These are phyloP conservation scores for Chaetomium tenue DNA, from an alignment of 495 filamentous ascomycete genomes.

Conservation along the genomic window DNA sequence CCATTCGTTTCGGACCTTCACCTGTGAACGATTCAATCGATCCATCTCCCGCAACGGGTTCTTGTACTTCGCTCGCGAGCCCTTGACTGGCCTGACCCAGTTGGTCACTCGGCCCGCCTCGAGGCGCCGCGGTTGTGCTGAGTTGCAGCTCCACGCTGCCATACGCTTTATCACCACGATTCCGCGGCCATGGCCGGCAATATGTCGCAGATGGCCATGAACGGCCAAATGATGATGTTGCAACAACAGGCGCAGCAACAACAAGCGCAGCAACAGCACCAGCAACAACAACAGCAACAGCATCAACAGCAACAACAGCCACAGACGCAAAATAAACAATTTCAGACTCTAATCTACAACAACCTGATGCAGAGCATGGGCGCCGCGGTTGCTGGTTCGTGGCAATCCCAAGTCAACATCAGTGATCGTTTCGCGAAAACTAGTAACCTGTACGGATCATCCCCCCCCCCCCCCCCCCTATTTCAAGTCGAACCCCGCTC, in stretches of 20 bases:
- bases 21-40: not conserved
- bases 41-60: not conserved
- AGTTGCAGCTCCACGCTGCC: not conserved
- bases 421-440: slow-evolving; percentile 37
- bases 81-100: not conserved
- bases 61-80: not conserved
- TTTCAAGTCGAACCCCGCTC: not conserved
- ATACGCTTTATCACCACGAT: slow-evolving; percentile 3
- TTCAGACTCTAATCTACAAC: slow-evolving; percentile 17
- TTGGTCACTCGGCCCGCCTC: slow-evolving; percentile 9
- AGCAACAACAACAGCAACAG: slow-evolving; percentile 28
- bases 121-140: not conserved
- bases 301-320: slow-evolving; percentile 22
- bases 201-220: slow-evolving; percentile 45
- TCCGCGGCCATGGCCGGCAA: slow-evolving; percentile 52
- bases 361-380: slow-evolving; percentile 23
- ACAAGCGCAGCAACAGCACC: slow-evolving; percentile 33
- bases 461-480: not conserved
- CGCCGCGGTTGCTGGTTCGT: slow-evolving; percentile 29
- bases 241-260: slow-evolving; percentile 32
- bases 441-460: slow-evolving; percentile 38
- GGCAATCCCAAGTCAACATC: slow-evolving; percentile 36
- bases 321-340: slow-evolving; percentile 22
- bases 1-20: no score
- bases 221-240: slow-evolving; percentile 39